phyloP scores from a whole-genome alignment of 139 green algal genomes.

The Chlamydomonas urium region DNA sequence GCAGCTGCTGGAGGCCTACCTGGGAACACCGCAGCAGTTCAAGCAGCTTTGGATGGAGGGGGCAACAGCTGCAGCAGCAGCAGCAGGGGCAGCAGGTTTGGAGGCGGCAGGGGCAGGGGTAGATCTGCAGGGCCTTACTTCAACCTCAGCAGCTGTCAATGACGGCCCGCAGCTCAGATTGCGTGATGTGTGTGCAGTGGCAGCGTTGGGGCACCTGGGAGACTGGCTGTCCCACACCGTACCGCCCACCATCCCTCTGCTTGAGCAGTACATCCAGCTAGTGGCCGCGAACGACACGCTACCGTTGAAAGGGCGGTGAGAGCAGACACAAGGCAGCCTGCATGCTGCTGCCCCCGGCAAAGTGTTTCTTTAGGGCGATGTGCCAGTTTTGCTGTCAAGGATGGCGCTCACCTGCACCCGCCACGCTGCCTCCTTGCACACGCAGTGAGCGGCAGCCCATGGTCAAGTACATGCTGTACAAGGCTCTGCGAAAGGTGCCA shows the following conservation, averaged over 20 bases:
- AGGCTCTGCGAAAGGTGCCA: slow-evolving; percentile 10
- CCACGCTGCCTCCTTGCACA: not conserved
- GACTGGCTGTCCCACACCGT: not conserved
- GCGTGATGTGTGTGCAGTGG: slow-evolving; percentile 10
- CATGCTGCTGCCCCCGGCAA: no score
- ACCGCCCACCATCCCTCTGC: not conserved
- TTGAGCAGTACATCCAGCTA: not conserved
- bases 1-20: not conserved
- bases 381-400: no score
- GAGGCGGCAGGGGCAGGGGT: not conserved
- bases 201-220: not conserved
- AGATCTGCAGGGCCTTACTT: not conserved
- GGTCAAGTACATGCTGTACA: slow-evolving; percentile 20
- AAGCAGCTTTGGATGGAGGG: not conserved
- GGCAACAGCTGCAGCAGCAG: not conserved
- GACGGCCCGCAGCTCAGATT: no score
- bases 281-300: not conserved
- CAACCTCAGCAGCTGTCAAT: no score
- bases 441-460: slow-evolving; percentile 4
- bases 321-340: not conserved
- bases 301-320: not conserved
- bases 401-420: no score
- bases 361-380: no score
- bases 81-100: no score
- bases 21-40: not conserved